These are phyloP conservation scores for Pythium guiyangense DNA, from an alignment of 352 stramenopile species.

Conservation along the genomic window DNA sequence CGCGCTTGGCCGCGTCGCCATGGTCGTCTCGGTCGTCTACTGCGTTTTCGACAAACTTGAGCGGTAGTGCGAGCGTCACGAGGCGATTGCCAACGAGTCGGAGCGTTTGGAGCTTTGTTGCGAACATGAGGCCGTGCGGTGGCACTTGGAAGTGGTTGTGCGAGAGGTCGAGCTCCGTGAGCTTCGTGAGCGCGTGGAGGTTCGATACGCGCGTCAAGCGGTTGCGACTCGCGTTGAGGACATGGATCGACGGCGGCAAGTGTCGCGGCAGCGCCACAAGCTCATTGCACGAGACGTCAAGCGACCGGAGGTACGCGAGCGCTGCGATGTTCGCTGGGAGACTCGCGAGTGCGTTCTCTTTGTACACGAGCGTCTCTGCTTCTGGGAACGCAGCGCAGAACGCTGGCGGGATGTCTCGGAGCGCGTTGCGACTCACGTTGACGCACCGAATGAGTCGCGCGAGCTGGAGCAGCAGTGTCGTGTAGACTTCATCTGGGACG, in stretches of 20 bases:
- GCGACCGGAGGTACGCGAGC: constrained; percentile 27
- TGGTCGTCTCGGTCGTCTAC: not conserved
- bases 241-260: constrained; percentile 32
- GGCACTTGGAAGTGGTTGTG: constrained; percentile 63
- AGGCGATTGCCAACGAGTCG: constrained; percentile 48
- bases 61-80: constrained; percentile 51
- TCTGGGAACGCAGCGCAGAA: constrained; percentile 57
- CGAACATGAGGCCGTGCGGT: constrained; percentile 37
- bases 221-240: constrained; percentile 42
- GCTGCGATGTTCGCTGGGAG: constrained; percentile 24
- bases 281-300: constrained; percentile 61
- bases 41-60: constrained; percentile 15
- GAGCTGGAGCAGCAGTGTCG: constrained; percentile 64
- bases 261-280: constrained; percentile 33
- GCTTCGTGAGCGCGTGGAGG: constrained; percentile 35
- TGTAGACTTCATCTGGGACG: constrained; percentile 48
- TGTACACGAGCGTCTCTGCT: constrained; percentile 43
- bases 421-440: constrained; percentile 65
- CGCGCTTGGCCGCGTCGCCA: constrained; percentile 3
- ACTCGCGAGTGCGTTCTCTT: constrained; percentile 53
- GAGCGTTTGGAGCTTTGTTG: constrained; percentile 42
- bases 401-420: constrained; percentile 44
- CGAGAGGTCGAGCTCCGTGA: constrained; percentile 53
- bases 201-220: constrained; percentile 41
- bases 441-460: constrained; percentile 49